Evolutionary conservation across 805 yeast genomes (phyloP), one percentile per base, ranked within the genome.

Genomic region (Candida methanosorbosa): DNA sequence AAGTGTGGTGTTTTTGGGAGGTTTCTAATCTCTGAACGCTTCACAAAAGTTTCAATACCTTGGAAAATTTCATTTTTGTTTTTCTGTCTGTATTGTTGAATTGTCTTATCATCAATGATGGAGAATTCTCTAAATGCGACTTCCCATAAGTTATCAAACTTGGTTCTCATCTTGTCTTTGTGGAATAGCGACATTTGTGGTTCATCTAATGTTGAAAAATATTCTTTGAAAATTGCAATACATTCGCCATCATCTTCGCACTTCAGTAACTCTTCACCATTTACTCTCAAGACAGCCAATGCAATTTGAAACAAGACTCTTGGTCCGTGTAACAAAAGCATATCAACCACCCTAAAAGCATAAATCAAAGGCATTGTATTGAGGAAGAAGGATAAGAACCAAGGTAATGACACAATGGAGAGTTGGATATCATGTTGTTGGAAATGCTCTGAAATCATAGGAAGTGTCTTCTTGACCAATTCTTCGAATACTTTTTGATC

Each of bases 401-500:
- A 92, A 2, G 98, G 97, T 29, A 92, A 62, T 0, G 97, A 85
- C 1, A 90, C 90, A 14, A 92, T 94, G 0, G 95, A 83, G 13
- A 94, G 65, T 50, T 94, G 97, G 34, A 92, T 90, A 49, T 92
- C 97, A 43, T 80, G 60, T 33, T 71, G 69, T 4, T 65, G 64
- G 30, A 92, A 75, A 56, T 92, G 97, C 9, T 74, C 82, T 81
- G 94, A 83, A 33, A 92, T 54, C 15, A 83, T 53, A 1, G 98
- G 98, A 81, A 92, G 76, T 0, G 92, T 85, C 36, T 81, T 83
- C 52, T 81, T 84, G 2, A 92, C 95, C 36, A 92, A 68, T 0
- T 85, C 73, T 57, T 92, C 98, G 54, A 92, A 84, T 1, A 92
- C 98, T 46, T 78, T 75, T 61, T 92, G 98, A 53, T 92, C 99